These are phyloP conservation scores for Nannochloropsis limnetica DNA, from an alignment of 352 stramenopile genomes.

Conservation along the genomic window DNA sequence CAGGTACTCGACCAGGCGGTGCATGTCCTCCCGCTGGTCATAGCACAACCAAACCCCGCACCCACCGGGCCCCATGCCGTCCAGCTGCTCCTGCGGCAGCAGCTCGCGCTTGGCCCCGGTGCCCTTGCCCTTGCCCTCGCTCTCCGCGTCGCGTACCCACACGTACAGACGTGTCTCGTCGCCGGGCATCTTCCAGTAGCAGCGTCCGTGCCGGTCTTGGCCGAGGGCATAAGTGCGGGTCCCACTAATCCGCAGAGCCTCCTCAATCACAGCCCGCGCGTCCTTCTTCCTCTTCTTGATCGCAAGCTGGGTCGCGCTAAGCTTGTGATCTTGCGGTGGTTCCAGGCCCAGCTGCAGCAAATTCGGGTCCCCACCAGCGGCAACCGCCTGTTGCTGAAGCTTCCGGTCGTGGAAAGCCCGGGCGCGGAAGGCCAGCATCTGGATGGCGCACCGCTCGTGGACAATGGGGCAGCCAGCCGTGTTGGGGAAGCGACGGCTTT, in stretches of 20 bases:
- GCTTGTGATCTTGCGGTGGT: background rate
- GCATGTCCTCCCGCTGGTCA: constrained; percentile 37
- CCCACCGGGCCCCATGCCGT: background rate
- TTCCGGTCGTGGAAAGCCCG: constrained; percentile 15
- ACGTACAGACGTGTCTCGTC: constrained; percentile 43
- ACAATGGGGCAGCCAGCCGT: constrained; percentile 36
- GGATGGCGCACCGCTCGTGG: constrained; percentile 41
- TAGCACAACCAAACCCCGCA: constrained; percentile 38
- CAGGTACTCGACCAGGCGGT: constrained; percentile 35
- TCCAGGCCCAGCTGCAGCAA: background rate
- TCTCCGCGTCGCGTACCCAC: constrained; percentile 16
- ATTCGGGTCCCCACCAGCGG: background rate
- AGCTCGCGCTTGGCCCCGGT: background rate
- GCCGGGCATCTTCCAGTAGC: constrained; percentile 42
- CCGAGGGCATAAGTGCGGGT: constrained; percentile 41
- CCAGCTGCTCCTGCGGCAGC: background rate
- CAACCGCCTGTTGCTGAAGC: background rate
- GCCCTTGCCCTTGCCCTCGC: constrained; percentile 3
- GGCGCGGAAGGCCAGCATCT: constrained; percentile 42
- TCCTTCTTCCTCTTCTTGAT: constrained; percentile 37
- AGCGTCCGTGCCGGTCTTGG: constrained; percentile 40
- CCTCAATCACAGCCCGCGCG: constrained; percentile 39
- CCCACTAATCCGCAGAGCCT: constrained; percentile 40
- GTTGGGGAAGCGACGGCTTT: constrained; percentile 4
- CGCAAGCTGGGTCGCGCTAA: background rate